phyloP scores from a whole-genome alignment of 2,329 filamentous ascomycete genomes.

The Neoarthrinium moseri region DNA sequence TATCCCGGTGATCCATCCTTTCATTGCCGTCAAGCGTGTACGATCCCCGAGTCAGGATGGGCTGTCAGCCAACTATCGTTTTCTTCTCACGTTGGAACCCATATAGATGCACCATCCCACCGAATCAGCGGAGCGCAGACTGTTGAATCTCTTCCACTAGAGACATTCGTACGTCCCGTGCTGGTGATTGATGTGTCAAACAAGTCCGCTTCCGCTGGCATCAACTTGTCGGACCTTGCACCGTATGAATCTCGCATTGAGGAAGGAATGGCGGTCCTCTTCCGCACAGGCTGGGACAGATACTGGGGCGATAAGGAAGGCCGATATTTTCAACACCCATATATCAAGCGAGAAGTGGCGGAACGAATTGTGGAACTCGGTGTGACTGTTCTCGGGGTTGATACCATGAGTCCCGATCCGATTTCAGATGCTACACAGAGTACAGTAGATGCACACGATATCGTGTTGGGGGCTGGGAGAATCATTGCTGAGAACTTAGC shows the following conservation, averaged over 20 bases:
- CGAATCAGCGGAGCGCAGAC: background rate
- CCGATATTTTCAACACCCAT: constrained; percentile 1
- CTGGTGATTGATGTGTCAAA: background rate
- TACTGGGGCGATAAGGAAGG: background rate
- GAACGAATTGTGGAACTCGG: constrained; percentile 2
- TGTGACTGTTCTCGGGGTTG: background rate
- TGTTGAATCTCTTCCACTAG: background rate
- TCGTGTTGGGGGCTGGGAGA: background rate
- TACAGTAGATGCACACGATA: background rate
- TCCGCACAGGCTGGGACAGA: constrained; percentile 3
- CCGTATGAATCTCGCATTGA: background rate
- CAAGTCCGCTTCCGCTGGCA: background rate
- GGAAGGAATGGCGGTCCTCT: constrained; percentile 1
- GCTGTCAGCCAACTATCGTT: constrained; percentile 1
- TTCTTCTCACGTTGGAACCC: background rate
- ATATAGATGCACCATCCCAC: constrained; percentile 2
- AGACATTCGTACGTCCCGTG: background rate
- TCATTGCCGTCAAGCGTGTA: constrained; percentile 1
- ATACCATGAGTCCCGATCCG: constrained; percentile 3
- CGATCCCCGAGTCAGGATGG: background rate
- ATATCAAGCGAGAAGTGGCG: background rate
- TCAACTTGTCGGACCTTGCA: background rate
- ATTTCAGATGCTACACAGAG: background rate
- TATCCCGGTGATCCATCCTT: constrained; percentile 2
- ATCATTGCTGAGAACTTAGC: constrained; percentile 2